Evolutionary conservation across 108 stramenopile species (phyloP), one percentile per base, ranked within the genome.

Genomic region (Nannochloropsis salina): DNA sequence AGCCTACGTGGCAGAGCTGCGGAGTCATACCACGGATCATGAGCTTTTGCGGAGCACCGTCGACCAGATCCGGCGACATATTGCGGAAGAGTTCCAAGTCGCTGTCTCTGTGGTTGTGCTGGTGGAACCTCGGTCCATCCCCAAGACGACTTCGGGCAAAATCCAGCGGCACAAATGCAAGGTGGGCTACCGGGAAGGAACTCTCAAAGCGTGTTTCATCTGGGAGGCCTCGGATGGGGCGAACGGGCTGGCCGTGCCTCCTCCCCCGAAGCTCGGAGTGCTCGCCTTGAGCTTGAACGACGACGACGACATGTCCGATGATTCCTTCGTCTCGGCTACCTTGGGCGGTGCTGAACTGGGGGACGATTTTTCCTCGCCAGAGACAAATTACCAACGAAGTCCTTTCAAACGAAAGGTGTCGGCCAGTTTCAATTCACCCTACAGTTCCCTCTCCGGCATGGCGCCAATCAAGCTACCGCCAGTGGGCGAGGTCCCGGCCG

Each of bases 141-240:
- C 96, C 10, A 98, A 99, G 88, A 98, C 98, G 21, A 96, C 95
- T 11, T 95, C 95, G 84, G 99, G 99, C 9, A 99, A 99, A 87
- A 99, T 99, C 85, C 96, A 97, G 10, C 93, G 99, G 85, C 86
- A 93, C 5, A 96, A 96, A 95, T 96, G 97, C 84, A 61, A 79
- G 10, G 40, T 61, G 5, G 93, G 88, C 15, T 91, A 89, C 45
- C 51, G 44, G 4, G 85, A 84, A 9, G 90, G 86, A 15, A 80
- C 83, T 42, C 84, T 92, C 42, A 42, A 90, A 44, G 87, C 87
- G 22, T 15, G 2, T 4, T 74, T 74, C 61, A 15, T 74, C 20
- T 74, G 61, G 61, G 61, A 74, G 61, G 61, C 61, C 61, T 15
- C 8, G 2, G 61, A n/a, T 74, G n/a, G 61, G 20, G 61, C 61